Evolutionary conservation across 2,329 filamentous ascomycete species (phyloP).

Genomic region (Fusarium multiceps): DNA sequence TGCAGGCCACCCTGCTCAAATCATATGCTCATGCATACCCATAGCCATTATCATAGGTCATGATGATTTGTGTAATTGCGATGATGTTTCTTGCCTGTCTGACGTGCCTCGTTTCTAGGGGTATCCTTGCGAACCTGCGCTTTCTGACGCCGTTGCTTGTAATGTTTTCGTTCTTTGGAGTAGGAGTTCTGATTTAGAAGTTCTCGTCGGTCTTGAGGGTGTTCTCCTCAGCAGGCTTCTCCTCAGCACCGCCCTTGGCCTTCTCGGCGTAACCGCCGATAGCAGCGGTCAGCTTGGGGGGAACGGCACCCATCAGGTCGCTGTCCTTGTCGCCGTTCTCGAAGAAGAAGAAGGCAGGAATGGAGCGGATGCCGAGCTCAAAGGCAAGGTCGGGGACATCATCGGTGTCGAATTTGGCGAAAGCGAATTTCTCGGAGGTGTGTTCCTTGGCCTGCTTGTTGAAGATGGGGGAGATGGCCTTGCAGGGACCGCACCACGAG

Average conservation of each 20-base stretch:
- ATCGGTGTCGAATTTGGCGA: conserved; percentile 71
- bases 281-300: conserved; percentile 48
- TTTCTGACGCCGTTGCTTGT: conserved; percentile 13
- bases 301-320: conserved; percentile 56
- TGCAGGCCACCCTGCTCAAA: neutral
- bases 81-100: conserved; percentile 15
- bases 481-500: conserved; percentile 71
- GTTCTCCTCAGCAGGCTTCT: conserved; percentile 24
- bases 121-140: conserved; percentile 37
- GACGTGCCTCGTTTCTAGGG: conserved; percentile 25
- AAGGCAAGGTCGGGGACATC: conserved; percentile 61
- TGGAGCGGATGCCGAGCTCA: conserved; percentile 63
- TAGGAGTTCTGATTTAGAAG: conserved; percentile 19
- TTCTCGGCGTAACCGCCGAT: conserved; percentile 43
- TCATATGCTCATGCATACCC: neutral
- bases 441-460: conserved; percentile 56
- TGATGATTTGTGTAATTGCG: conserved; percentile 1
- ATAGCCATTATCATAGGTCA: neutral
- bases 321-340: conserved; percentile 62
- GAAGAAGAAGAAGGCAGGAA: conserved; percentile 72
- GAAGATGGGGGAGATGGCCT: conserved; percentile 67
- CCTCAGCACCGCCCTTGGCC: conserved; percentile 38
- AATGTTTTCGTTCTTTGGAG: neutral
- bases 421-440: conserved; percentile 58
- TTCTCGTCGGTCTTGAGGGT: conserved; percentile 38